Base-by-base conservation (phyloP, 2,329 filamentous ascomycete genomes). In the Allantophomopsis lycopodina region DNA sequence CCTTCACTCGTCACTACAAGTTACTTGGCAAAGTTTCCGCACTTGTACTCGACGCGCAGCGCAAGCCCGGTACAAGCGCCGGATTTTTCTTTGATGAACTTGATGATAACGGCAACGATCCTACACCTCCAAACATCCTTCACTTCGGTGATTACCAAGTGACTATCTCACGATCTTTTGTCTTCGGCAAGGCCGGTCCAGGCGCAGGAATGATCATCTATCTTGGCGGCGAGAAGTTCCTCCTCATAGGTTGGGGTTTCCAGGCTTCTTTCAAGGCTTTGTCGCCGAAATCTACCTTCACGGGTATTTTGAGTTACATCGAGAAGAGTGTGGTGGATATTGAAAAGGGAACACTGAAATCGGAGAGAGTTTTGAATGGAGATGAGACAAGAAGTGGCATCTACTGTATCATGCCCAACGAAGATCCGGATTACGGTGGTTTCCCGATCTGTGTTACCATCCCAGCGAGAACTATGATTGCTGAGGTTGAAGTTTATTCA, bases 361-460 rank as follows among this genome's bases (percentile, higher is more conserved):
- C 60, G 1, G 36, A 59, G 40, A 53, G 62, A 20, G 45, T 50
- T 15, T 43, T 68, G 17, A 62, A 63, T 40, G 63, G 64, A 1
- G 64, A 68, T 44, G 64, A 68, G 55, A 67, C 63, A 5, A 48
- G 61, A 17, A 64, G 62, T 45, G 69, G 69, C 2, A 54, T 55
- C 36, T 65, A 61, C 36, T 49, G 61, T 14, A 68, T 73, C 45
- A 76, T 76, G 71, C 71, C 68, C 1, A 69, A 64, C 42, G 65
- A 71, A 28, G 59, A 71, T 28, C 68, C 69, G 0, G 69, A 73
- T 43, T 73, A 73, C 48, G 70, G 69, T 1, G 66, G 65, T 0
- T 73, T 73, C 42, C 68, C 68, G 0, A 73, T 73, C 23, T 62
- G 62, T 18, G 62, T 74, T 2, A 73, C 68, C 0, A 65, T 73